A percentile compares a stretch with the other conserved stretches of the same genome.
Conservation (phyloP, 2,329 filamentous ascomycete genomes). For the Xylaria digitata region DNA sequence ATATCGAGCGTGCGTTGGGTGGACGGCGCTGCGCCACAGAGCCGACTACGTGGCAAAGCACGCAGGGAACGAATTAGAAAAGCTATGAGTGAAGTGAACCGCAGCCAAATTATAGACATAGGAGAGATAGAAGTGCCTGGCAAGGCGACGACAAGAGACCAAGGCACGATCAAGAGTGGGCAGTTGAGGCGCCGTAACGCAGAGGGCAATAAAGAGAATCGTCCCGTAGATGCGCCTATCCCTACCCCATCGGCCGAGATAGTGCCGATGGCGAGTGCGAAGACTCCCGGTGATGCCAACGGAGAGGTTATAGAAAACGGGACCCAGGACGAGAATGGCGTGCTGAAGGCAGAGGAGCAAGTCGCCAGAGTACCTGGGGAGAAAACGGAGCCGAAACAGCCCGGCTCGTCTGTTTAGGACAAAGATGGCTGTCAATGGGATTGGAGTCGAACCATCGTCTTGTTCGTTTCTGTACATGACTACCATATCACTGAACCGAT, state of each 20-base stretch:
- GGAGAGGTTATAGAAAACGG: constrained; percentile 1
- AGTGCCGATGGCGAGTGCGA: neutral
- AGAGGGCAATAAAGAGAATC: constrained; percentile 62
- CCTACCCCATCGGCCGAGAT: constrained; percentile 1
- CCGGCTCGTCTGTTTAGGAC: neutral
- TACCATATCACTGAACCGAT: neutral
- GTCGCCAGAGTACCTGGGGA: constrained; percentile 3
- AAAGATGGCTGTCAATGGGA: neutral
- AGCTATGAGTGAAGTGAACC: constrained; percentile 64
- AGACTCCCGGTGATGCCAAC: neutral
- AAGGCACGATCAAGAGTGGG: constrained; percentile 47
- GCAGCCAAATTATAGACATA: constrained; percentile 51
- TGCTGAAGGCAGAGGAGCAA: constrained; percentile 21
- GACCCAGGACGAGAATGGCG: constrained; percentile 24
- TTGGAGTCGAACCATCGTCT: neutral
- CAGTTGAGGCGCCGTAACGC: constrained; percentile 41
- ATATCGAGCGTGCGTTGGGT: constrained; percentile 87
- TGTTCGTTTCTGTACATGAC: constrained; percentile 10
- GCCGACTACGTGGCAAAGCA: constrained; percentile 66
- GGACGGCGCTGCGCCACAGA: constrained; percentile 73
- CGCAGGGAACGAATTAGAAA: constrained; percentile 67
- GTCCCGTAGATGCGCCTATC: constrained; percentile 35
- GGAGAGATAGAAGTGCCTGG: constrained; percentile 42
- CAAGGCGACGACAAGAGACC: constrained; percentile 42
- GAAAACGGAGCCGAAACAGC: neutral